Conservation (phyloP, 2,329 filamentous ascomycete species). For the Sclerotinia glacialis region DNA sequence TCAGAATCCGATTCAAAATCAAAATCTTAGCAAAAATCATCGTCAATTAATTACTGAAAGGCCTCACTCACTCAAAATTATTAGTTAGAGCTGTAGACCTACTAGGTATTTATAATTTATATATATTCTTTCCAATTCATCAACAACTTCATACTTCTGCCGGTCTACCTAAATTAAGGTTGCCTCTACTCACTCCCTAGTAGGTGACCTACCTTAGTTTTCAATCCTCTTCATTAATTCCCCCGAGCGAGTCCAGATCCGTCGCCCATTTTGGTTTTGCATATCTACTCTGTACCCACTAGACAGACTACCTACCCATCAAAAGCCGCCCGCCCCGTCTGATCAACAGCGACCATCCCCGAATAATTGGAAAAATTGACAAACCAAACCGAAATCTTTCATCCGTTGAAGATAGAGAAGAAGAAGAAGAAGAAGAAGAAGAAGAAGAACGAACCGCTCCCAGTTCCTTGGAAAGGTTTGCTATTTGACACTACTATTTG, state of each 20-base stretch:
- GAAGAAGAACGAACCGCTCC: too few relatives aligned
- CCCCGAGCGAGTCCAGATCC: conserved; percentile 6
- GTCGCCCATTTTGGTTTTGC: background rate
- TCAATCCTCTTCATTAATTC: background rate
- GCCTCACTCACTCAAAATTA: too few relatives aligned
- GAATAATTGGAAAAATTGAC: background rate
- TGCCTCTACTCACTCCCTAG: background rate
- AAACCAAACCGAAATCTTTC: background rate
- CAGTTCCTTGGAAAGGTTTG: background rate
- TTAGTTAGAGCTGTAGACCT: too few relatives aligned
- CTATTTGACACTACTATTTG: background rate
- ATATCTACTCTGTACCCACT: background rate
- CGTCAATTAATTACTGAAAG: background rate
- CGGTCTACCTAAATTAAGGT: background rate
- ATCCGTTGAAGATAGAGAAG: background rate
- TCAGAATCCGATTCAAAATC: background rate
- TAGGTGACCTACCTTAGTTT: background rate
- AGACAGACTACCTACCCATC: background rate
- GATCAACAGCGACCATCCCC: conserved; percentile 9
- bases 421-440: too few relatives aligned
- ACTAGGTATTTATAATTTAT: background rate
- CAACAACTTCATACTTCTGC: background rate
- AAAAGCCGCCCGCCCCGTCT: conserved; percentile 2
- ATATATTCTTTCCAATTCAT: background rate
- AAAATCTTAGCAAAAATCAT: too few relatives aligned